phyloP scores from a whole-genome alignment of 176 grass and related monocot genomes.

The Otatea glauca region DNA sequence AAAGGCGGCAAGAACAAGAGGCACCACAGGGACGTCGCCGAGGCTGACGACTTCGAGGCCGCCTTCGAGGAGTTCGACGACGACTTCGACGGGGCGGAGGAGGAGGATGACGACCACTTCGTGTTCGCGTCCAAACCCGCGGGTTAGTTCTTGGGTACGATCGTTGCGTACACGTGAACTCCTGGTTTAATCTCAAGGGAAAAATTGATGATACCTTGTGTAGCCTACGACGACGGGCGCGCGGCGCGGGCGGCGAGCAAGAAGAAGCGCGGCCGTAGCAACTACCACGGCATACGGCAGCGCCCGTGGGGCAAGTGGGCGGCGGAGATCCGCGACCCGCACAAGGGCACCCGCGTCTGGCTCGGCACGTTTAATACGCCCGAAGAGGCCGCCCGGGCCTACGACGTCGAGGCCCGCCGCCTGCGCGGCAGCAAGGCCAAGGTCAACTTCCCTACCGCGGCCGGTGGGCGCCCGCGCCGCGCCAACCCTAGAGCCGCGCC shows the following conservation, averaged over 20 bases:
- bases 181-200: too few species aligned
- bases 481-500: neutral
- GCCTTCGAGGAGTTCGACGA: conserved; percentile 65
- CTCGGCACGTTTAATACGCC: conserved; percentile 84
- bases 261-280: conserved; percentile 33
- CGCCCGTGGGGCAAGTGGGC: conserved; percentile 97
- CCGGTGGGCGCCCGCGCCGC: conserved; percentile 5
- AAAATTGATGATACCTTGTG: neutral
- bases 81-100: conserved; percentile 47
- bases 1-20: conserved; percentile 24
- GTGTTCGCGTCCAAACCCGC: conserved; percentile 17
- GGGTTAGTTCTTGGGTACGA: neutral
- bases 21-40: neutral
- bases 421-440: conserved; percentile 85
- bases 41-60: conserved; percentile 68
- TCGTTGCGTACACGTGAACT: neutral
- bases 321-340: conserved; percentile 94
- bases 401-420: conserved; percentile 67
- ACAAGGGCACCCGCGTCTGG: conserved; percentile 85
- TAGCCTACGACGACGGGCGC: conserved; percentile 18
- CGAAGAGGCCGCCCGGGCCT: conserved; percentile 70
- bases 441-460: conserved; percentile 67
- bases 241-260: conserved; percentile 3
- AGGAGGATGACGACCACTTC: conserved; percentile 5
- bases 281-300: conserved; percentile 71